These are phyloP conservation scores for Alloteropsis semialata DNA, from an alignment of 176 grass and related monocot genomes.

Conservation along the genomic window DNA sequence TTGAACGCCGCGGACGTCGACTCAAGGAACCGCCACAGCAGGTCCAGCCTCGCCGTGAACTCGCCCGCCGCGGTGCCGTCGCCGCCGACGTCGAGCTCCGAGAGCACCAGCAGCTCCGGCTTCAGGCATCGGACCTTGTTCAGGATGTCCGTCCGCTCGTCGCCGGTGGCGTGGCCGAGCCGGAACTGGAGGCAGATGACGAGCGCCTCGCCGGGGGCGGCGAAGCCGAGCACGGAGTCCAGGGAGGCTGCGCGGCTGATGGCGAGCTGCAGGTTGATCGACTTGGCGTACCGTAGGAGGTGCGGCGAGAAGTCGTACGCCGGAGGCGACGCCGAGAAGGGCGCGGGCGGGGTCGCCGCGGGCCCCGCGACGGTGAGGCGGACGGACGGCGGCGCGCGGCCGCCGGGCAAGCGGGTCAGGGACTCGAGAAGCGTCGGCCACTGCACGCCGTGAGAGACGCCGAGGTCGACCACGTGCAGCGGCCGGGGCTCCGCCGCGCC, in stretches of 20 bases:
- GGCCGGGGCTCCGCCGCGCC: neutral
- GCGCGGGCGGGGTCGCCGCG: constrained; percentile 11
- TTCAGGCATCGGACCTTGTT: constrained; percentile 46
- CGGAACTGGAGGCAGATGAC: constrained; percentile 87
- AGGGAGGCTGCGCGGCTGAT: constrained; percentile 38
- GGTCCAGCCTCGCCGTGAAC: constrained; percentile 54
- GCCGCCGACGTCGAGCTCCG: constrained; percentile 63
- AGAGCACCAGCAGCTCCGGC: constrained; percentile 78
- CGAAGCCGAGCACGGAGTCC: constrained; percentile 3
- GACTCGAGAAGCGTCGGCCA: constrained; percentile 98
- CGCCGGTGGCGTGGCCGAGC: constrained; percentile 25
- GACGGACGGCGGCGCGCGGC: constrained; percentile 44
- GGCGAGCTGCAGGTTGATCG: constrained; percentile 68
- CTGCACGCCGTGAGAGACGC: constrained; percentile 94
- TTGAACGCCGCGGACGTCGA: constrained; percentile 86
- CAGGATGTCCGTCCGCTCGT: constrained; percentile 50
- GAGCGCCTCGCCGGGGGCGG: constrained; percentile 43
- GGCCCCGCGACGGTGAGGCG: constrained; percentile 48
- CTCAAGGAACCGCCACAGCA: constrained; percentile 86
- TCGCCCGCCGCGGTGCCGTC: constrained; percentile 36
- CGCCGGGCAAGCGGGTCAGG: constrained; percentile 49
- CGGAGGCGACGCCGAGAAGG: constrained; percentile 58
- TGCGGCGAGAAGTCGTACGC: constrained; percentile 78
- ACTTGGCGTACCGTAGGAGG: constrained; percentile 85
- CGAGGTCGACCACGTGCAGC: constrained; percentile 84